Conservation (phyloP, 768 basidiomycete genomes). For the Lentinula edodes region DNA sequence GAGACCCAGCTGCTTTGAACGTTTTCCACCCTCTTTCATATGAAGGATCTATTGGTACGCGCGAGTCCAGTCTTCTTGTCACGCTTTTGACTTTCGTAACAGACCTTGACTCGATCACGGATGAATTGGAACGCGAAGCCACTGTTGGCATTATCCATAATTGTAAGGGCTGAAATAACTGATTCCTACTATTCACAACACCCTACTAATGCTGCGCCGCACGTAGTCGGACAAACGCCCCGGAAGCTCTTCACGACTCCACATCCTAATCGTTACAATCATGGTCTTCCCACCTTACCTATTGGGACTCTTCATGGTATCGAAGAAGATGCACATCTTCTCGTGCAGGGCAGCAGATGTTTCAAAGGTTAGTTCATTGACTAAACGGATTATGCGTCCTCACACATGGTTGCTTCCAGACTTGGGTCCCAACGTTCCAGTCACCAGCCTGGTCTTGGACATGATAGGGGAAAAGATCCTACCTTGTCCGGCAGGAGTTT, state of each 20-base stretch:
- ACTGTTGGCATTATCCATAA: constrained; percentile 95
- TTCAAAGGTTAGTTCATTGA: constrained; percentile 40
- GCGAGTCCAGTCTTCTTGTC: neutral
- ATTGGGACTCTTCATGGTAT: constrained; percentile 68
- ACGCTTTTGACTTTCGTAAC: neutral
- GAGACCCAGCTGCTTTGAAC: constrained; percentile 70
- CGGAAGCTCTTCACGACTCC: constrained; percentile 72
- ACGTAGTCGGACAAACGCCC: constrained; percentile 85
- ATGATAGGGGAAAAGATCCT: constrained; percentile 52
- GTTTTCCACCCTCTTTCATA: constrained; percentile 93
- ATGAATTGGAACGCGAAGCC: constrained; percentile 85
- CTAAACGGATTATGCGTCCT: neutral
- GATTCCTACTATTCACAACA: too few relatives aligned
- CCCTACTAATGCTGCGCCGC: too few relatives aligned
- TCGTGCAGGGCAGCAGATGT: constrained; percentile 51
- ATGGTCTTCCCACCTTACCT: constrained; percentile 70
- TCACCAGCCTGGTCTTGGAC: constrained; percentile 53
- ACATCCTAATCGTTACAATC: constrained; percentile 71
- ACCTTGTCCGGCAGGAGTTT: constrained; percentile 53
- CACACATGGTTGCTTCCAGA: constrained; percentile 24
- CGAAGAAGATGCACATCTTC: constrained; percentile 74
- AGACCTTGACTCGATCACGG: constrained; percentile 84
- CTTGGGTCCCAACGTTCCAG: constrained; percentile 38
- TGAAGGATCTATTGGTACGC: constrained; percentile 75
- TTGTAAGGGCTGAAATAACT: constrained; percentile 39